Base-by-base conservation (phyloP, 345 rosid genomes). In the Odontarrhena argentea region DNA sequence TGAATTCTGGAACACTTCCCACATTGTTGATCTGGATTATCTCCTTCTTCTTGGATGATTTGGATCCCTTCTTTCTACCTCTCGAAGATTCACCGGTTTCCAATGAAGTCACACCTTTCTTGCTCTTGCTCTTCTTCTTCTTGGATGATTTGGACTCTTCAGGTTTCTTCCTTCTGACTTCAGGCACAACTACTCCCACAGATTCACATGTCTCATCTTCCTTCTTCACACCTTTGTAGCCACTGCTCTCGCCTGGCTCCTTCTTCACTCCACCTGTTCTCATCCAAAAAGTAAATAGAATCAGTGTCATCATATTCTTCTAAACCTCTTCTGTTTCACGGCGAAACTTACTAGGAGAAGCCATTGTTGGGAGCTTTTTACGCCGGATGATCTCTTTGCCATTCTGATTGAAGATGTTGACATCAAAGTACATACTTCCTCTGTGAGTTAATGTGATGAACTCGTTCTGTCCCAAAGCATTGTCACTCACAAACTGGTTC, bases 401-500 rank as follows among this genome's bases (percentile, higher is more conserved):
- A 13, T 37, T 9, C 12, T 37, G 41, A 36, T 12, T 25, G 43
- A 40, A 73, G 73, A 73, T 67, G 38, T 53, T 44, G 60, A 60
- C 63, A 55, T 9, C 2, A 30, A 67, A 60, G 15, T 7, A 4
- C 77, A 73, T 73, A 4, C 38, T 55, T 1, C 71, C 63, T 11
- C 7, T 37, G 56, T 60, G 72, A 51, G 36, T 73, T 47, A 73
- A 73, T 8, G 71, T 52, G 0, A 67, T 0, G n/a, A 73, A 66
- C 56, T 73, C 77, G 45, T 67, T 13, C 13, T 41, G 24, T 53
- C 77, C 77, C 44, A 74, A 53, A 0, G 18, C 49, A 22, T 74
- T 74, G 40, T 74, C 77, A 8, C 37, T 74, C 43, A 74, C 62
- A 22, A 74, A 74, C 58, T 60, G 25, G 42, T 67, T 51, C 77